phyloP scores from a whole-genome alignment of 805 yeast genomes.

The Metschnikowia reukaufii region DNA sequence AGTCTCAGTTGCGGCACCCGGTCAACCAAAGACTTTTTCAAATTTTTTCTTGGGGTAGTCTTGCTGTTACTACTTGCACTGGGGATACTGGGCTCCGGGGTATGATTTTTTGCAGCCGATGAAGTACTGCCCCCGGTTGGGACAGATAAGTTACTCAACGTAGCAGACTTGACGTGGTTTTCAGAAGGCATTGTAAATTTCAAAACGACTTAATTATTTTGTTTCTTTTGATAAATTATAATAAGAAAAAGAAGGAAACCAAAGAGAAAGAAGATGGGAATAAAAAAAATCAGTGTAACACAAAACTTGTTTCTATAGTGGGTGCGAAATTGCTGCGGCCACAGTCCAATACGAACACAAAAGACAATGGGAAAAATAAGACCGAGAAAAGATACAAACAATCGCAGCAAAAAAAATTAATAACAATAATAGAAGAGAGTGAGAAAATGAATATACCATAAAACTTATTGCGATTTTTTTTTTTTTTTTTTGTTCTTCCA shows the following conservation, averaged over 20 bases:
- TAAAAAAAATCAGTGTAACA: not conserved
- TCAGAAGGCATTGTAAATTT: slow-evolving; percentile 7
- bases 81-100: slow-evolving; percentile 6
- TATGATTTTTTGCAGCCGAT: slow-evolving; percentile 11
- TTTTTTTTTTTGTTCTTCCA: too few species aligned
- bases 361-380: not conserved
- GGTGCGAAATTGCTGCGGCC: slow-evolving; percentile 7
- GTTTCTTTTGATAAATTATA: not conserved
- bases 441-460: too few species aligned
- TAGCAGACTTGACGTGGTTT: slow-evolving; percentile 2
- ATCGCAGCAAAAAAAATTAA: too few species aligned
- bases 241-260: too few species aligned
- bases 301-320: not conserved
- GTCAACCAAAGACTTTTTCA: slow-evolving; percentile 15
- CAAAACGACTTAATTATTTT: not conserved
- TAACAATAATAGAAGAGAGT: too few species aligned
- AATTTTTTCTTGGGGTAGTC: slow-evolving; percentile 6
- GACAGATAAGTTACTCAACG: not conserved
- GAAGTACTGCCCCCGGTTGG: not conserved
- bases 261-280: slow-evolving; percentile 4
- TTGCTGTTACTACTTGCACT: slow-evolving; percentile 3
- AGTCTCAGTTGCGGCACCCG: slow-evolving; percentile 19
- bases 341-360: not conserved
- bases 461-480: too few species aligned
- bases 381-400: not conserved